phyloP scores from a whole-genome alignment of 2,329 filamentous ascomycete species.

The Dactylellina parvicollis region DNA sequence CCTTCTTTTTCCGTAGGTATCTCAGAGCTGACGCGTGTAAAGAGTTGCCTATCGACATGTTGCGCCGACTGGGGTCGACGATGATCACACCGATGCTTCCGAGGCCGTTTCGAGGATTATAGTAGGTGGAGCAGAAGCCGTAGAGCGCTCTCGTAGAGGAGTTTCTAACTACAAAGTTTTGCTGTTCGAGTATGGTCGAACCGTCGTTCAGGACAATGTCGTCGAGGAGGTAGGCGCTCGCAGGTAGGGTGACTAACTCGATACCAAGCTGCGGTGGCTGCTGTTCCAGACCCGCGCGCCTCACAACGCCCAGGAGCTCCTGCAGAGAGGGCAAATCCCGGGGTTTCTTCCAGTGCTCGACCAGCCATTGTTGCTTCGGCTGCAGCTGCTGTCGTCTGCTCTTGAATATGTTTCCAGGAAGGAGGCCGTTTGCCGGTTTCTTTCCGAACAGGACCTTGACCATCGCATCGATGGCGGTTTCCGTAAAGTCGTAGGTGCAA shows the following conservation, averaged over 20 bases:
- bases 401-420: slow-evolving; percentile 57
- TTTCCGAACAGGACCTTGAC: slow-evolving; percentile 68
- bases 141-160: slow-evolving; percentile 57
- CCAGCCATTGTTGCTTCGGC: slow-evolving; percentile 58
- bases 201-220: slow-evolving; percentile 48
- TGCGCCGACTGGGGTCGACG: slow-evolving; percentile 85
- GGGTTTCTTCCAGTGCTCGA: slow-evolving; percentile 58
- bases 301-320: slow-evolving; percentile 55
- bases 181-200: slow-evolving; percentile 45
- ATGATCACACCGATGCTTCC: slow-evolving; percentile 87
- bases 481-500: slow-evolving; percentile 64
- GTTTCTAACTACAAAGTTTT: slow-evolving; percentile 58
- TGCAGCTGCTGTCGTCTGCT: slow-evolving; percentile 56
- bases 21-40: slow-evolving; percentile 86
- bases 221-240: slow-evolving; percentile 56
- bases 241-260: slow-evolving; percentile 55
- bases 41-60: slow-evolving; percentile 88
- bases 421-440: slow-evolving; percentile 56
- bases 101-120: slow-evolving; percentile 70
- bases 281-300: slow-evolving; percentile 56
- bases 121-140: slow-evolving; percentile 62
- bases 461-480: slow-evolving; percentile 65
- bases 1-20: slow-evolving; percentile 74
- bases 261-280: slow-evolving; percentile 52
- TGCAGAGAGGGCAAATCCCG: slow-evolving; percentile 57